Percentiles rank a stretch among this genome's conserved stretches.
Conservation (phyloP, 1,284 basidiomycete genomes). For the Papiliotrema flavescens region DNA sequence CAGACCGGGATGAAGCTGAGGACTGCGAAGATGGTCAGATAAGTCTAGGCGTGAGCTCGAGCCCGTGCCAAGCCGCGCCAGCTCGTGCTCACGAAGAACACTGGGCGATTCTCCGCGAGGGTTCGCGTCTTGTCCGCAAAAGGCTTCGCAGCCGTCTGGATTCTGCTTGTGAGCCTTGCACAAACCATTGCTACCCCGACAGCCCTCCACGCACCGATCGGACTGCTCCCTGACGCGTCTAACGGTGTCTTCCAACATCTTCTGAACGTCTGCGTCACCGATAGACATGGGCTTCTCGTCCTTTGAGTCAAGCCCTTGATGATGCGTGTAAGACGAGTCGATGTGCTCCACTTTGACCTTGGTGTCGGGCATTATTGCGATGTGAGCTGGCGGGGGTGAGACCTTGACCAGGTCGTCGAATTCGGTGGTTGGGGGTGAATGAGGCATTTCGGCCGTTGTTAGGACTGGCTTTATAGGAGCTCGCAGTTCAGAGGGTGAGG, state of each 20-base stretch:
- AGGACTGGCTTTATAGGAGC: too few species aligned
- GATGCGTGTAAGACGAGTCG: not conserved
- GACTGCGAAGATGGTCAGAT: slow-evolving; percentile 29
- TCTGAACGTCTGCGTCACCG: slow-evolving; percentile 11
- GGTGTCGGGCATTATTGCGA: not conserved
- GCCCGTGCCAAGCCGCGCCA: not conserved
- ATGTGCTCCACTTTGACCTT: slow-evolving; percentile 3
- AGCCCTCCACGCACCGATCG: slow-evolving; percentile 24
- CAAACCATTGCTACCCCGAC: not conserved
- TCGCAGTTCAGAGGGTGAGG: not conserved
- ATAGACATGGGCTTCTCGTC: not conserved
- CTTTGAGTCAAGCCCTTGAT: not conserved
- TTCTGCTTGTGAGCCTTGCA: slow-evolving; percentile 11
- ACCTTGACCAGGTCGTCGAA: slow-evolving; percentile 3
- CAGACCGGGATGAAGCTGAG: slow-evolving; percentile 32
- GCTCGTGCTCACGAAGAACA: slow-evolving; percentile 32
- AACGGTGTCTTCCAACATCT: slow-evolving; percentile 25
- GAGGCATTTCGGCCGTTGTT: too few species aligned
- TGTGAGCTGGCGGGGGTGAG: not conserved
- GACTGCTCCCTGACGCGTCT: slow-evolving; percentile 28
- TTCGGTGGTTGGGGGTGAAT: not conserved
- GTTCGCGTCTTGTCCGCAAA: slow-evolving; percentile 26
- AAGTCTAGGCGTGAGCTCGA: slow-evolving; percentile 27
- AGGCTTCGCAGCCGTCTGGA: slow-evolving; percentile 30
- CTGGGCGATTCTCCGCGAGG: slow-evolving; percentile 34